phyloP scores from a whole-genome alignment of 2,329 filamentous ascomycete species.

The Dothistroma septosporum region DNA sequence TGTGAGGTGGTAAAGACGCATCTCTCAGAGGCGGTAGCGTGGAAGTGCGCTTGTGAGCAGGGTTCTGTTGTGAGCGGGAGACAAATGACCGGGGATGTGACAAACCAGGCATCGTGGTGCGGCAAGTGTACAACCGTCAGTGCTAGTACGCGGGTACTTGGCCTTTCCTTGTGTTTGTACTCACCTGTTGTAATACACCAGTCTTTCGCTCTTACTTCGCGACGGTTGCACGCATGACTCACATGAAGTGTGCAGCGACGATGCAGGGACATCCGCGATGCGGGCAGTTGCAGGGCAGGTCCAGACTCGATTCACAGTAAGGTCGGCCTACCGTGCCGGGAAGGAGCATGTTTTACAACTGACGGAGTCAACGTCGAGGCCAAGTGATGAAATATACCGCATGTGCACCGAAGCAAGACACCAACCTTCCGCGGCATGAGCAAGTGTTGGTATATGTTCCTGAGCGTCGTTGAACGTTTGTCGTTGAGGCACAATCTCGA shows the following conservation, averaged over 20 bases:
- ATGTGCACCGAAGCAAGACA: neutral
- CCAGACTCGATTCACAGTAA: neutral
- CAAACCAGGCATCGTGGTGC: neutral
- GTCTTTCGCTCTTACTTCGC: neutral
- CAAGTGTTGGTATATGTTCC: neutral
- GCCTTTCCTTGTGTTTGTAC: neutral
- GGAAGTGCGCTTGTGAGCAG: neutral
- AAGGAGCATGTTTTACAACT: neutral
- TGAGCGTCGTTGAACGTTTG: neutral
- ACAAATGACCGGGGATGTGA: too few species aligned
- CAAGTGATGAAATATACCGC: neutral
- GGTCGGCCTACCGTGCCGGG: neutral
- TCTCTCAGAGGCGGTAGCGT: neutral
- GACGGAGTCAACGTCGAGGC: neutral
- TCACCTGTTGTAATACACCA: neutral
- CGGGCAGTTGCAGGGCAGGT: neutral
- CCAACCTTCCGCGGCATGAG: neutral
- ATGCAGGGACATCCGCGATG: neutral
- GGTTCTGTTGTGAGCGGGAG: too few species aligned
- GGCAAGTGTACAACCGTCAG: neutral
- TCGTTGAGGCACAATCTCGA: neutral
- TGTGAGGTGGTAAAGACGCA: neutral
- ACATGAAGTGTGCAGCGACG: neutral
- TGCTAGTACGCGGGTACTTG: neutral
- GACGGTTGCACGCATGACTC: neutral